These are phyloP conservation scores for Elaeis guineensis DNA, from an alignment of 176 grass and related monocot genomes.

Conservation along the genomic window DNA sequence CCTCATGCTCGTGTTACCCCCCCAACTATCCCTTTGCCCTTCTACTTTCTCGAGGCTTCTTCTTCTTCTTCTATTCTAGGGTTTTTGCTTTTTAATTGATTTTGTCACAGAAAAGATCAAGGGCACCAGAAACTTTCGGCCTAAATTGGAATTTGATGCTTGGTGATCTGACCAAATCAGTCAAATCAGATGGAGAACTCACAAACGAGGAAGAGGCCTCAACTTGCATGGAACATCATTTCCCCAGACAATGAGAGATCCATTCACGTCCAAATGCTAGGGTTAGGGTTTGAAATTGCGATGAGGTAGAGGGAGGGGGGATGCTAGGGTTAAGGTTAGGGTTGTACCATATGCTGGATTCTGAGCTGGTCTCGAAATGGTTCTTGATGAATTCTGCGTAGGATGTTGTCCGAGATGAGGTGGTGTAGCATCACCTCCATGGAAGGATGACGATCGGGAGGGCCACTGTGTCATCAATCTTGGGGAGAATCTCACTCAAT, in stretches of 20 bases:
- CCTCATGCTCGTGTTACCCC: no score
- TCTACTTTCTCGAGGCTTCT: no score
- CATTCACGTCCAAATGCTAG: conserved; percentile 4
- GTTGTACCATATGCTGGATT: conserved; percentile 19
- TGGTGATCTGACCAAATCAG: background rate
- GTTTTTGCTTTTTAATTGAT: no score
- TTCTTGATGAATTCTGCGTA: background rate
- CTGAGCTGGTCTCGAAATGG: background rate
- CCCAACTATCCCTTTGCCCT: no score
- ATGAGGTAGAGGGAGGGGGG: conserved; percentile 13
- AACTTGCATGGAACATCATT: conserved; percentile 28
- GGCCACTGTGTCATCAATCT: conserved; percentile 80
- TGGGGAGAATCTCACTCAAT: conserved; percentile 85
- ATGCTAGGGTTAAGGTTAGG: conserved; percentile 3
- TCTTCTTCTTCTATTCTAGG: no score
- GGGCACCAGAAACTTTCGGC: no score
- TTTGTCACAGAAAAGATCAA: no score
- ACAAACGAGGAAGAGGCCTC: conserved; percentile 52
- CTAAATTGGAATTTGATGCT: background rate
- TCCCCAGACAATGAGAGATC: conserved; percentile 47
- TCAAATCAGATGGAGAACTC: conserved; percentile 42
- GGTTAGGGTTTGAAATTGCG: conserved; percentile 16
- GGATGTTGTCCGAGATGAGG: conserved; percentile 1
- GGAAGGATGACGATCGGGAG: conserved; percentile 71
- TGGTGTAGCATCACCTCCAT: conserved; percentile 47